Evolutionary conservation across 1,284 basidiomycete genomes (phyloP).

Genomic region (Limonomyces culmigenus): DNA sequence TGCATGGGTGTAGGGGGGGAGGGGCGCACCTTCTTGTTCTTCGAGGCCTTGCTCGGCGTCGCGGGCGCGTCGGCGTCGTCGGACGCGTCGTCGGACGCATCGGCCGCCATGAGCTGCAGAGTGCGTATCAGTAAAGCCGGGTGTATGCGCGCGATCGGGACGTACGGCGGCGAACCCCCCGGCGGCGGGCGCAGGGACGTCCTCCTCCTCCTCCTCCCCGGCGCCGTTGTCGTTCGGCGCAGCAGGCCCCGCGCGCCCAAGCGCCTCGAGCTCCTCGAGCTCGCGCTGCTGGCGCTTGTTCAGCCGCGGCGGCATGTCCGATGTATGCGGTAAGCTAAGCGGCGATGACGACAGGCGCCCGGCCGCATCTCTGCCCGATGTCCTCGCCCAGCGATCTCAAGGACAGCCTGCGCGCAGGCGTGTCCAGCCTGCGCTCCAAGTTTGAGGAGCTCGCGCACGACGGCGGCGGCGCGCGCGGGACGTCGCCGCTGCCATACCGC

Average conservation of each 20-base stretch:
- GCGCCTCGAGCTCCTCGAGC: conserved; percentile 53
- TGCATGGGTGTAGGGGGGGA: conserved; percentile 9
- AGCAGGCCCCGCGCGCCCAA: conserved; percentile 21
- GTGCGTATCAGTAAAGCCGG: too few species aligned
- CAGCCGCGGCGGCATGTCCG: conserved; percentile 58
- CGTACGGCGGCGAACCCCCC: conserved; percentile 45
- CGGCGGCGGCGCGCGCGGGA: conserved; percentile 3
- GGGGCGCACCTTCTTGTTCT: conserved; percentile 5
- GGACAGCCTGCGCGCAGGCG: conserved; percentile 34
- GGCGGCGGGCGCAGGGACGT: conserved; percentile 9
- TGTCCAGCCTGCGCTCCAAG: conserved; percentile 45
- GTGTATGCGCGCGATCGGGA: too few species aligned
- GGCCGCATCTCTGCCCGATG: too few species aligned
- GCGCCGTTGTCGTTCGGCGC: conserved; percentile 7
- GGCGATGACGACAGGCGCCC: too few species aligned
- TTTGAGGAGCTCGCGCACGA: conserved; percentile 39
- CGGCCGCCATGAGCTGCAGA: background rate
- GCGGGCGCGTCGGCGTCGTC: too few species aligned
- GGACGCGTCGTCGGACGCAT: conserved; percentile 1
- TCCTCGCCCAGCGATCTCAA: too few species aligned
- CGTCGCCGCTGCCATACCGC: conserved; percentile 4
- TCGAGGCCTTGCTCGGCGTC: background rate
- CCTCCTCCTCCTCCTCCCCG: conserved; percentile 14
- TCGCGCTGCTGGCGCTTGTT: conserved; percentile 80
- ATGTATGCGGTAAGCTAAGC: too few species aligned